These are phyloP conservation scores for Coniella lustricola DNA, from an alignment of 2,329 filamentous ascomycete species.

Conservation along the genomic window DNA sequence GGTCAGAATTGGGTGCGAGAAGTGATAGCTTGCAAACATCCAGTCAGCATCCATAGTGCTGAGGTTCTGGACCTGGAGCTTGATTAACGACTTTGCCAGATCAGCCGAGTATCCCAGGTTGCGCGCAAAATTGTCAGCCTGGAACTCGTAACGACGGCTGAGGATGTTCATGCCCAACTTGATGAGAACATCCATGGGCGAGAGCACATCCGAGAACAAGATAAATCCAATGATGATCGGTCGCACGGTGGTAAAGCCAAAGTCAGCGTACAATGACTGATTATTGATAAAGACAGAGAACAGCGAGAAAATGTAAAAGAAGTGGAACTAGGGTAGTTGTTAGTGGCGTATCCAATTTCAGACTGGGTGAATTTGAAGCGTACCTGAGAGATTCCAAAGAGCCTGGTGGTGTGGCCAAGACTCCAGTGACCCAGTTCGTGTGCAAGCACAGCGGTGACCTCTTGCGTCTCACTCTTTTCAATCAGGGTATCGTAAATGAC, in stretches of 20 bases:
- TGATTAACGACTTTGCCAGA: slow-evolving; percentile 82
- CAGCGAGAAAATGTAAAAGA: slow-evolving; percentile 93
- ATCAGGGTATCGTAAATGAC: slow-evolving; percentile 98
- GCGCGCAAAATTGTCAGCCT: slow-evolving; percentile 87
- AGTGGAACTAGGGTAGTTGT: slow-evolving; percentile 59
- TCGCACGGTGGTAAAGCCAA: slow-evolving; percentile 75
- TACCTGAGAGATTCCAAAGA: slow-evolving; percentile 82
- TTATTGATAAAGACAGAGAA: slow-evolving; percentile 99
- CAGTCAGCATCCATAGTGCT: slow-evolving; percentile 98
- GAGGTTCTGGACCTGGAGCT: slow-evolving; percentile 96
- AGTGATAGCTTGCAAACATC: slow-evolving; percentile 98
- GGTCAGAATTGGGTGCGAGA: slow-evolving; percentile 92
- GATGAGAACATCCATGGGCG: slow-evolving; percentile 88
- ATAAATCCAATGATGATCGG: slow-evolving; percentile 97
- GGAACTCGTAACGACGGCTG: slow-evolving; percentile 90
- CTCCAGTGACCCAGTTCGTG: slow-evolving; percentile 98
- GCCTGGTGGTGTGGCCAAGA: slow-evolving; percentile 85
- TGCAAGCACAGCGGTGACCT: slow-evolving; percentile 89
- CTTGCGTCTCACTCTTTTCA: slow-evolving; percentile 85
- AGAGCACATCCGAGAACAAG: slow-evolving; percentile 92
- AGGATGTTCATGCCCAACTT: slow-evolving; percentile 95
- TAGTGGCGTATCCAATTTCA: slow-evolving; percentile 16
- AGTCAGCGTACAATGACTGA: slow-evolving; percentile 78
- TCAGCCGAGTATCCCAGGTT: slow-evolving; percentile 77
- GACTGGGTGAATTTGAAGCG: slow-evolving; percentile 16